Base-by-base conservation (phyloP, 1,284 basidiomycete species). In the Sporisorium sorghi region DNA sequence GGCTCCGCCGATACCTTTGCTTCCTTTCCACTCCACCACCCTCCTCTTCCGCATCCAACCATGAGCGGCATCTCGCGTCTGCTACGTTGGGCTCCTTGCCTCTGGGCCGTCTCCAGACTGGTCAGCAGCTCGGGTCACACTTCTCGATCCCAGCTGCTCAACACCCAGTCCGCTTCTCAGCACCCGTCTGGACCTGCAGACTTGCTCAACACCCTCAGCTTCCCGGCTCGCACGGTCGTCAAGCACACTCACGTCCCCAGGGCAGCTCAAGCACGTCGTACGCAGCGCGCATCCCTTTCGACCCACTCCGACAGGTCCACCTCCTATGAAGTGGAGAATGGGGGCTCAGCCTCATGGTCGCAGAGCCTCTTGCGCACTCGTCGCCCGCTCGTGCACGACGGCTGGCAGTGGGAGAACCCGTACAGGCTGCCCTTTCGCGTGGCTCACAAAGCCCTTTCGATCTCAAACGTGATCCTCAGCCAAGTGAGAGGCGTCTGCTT, bases 41-140 rank as follows among this genome's bases (percentile, higher is more conserved):
- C 24, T 28, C 37, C 23, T 12, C 15, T 28, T 28, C 39, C 26
- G 14, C 12, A 7, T 19, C 21, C 30, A 14, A 30, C 26, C n/a
- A 72, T 72, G 69, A 62, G 62, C 53, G 57, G 51, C 5, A 35
- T 63, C n/a, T 43, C 48, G 17, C 58, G 69, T 39, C 52, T 66
- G n/a, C 21, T 67, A 12, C 39, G 42, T 30, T 65, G 58, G 58
- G 56, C 55, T 2, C 69, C 69, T 1, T 72, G 59, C 51, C 46
- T 72, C 15, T 72, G 52, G 58, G 69, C 55, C 9, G 30, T 66
- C 0, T 66, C 58, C 10, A 59, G 28, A n/a, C 40, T 72, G 6
- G 54, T 47, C 15, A 56, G 32, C 28, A 37, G 30, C 43, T 50
- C 59, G 0, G 42, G 46, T 35, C 53, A 52, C 19, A 50, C 46